Evolutionary conservation across 2,329 filamentous ascomycete species (phyloP), one percentile per base, ranked within the genome.

Genomic region (Claviceps paspali): DNA sequence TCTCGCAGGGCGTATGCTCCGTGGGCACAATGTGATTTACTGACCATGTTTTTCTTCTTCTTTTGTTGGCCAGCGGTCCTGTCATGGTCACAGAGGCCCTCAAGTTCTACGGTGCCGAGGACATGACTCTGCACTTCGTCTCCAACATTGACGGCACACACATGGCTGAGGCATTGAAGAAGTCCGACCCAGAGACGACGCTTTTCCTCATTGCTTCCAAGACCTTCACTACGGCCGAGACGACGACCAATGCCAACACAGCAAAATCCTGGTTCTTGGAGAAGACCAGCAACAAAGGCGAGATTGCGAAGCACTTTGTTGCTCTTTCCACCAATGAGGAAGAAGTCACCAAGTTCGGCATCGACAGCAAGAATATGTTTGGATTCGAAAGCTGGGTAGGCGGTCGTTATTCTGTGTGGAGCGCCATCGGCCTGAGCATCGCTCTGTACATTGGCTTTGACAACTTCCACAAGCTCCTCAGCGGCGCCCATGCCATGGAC

Each of bases 71-170:
- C 48, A 91, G 86, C 48, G 91, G 91, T 42, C 91, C 91, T 24
- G 91, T 98, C 59, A 98, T 98, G 91, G 91, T 98, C 50, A 91
- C 87, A 29, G 91, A 98, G 65, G 87, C 91, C 32, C 76, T 98
- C 52, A 96, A 95, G 73, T 73, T 86, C 56, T 98, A 98, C 61
- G 83, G 84, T 34, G 79, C 85, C 57, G 74, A 78, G 43, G 79
- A 81, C 62, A 74, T 86, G 67, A 95, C 79, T 46, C 74, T 96
- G 32, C 88, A 96, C 73, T 98, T 98, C 53, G 91, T 98, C 49
- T 96, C 88, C 67, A 98, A 98, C 73, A 96, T 98, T 56, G 91
- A 98, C 58, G 91, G 91, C 49, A 98, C 91, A 38, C 91, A 98
- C 68, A 85, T 96, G 59, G 83, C 86, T 33, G 91, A 98, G 67